Conservation (phyloP, 768 basidiomycete species). For the Podaxis mareebaensis region DNA sequence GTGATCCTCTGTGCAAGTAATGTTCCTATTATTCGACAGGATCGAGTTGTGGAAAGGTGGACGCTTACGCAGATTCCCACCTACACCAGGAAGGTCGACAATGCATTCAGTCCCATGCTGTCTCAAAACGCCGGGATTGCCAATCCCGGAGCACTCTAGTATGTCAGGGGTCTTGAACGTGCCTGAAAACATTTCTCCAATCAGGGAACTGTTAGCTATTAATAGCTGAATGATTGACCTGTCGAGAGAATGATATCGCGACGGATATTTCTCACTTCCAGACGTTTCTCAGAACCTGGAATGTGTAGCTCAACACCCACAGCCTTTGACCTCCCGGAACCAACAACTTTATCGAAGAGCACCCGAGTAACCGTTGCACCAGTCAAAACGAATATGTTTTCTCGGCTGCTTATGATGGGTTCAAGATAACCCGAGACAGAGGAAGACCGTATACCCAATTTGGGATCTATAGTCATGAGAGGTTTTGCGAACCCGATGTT, state of each 20-base stretch:
- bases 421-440: constrained; percentile 27
- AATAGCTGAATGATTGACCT: constrained; percentile 30
- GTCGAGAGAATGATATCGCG: constrained; percentile 54
- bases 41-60: background rate
- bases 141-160: constrained; percentile 27
- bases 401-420: constrained; percentile 23
- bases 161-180: constrained; percentile 22
- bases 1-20: constrained; percentile 10
- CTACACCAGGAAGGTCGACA: constrained; percentile 13
- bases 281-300: background rate
- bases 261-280: background rate
- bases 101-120: constrained; percentile 8
- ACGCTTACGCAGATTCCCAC: constrained; percentile 14
- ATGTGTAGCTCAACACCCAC: constrained; percentile 6
- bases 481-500: constrained; percentile 13
- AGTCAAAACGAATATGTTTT: constrained; percentile 27
- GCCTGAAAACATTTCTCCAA: background rate
- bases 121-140: constrained; percentile 1
- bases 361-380: constrained; percentile 20
- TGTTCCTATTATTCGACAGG: background rate
- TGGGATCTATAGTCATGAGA: constrained; percentile 22
- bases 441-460: constrained; percentile 26
- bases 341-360: background rate
- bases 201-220: background rate
- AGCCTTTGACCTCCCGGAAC: background rate